Evolutionary conservation across 108 stramenopile species (phyloP).

Genomic region (Pseudonitzschia multistriata): DNA sequence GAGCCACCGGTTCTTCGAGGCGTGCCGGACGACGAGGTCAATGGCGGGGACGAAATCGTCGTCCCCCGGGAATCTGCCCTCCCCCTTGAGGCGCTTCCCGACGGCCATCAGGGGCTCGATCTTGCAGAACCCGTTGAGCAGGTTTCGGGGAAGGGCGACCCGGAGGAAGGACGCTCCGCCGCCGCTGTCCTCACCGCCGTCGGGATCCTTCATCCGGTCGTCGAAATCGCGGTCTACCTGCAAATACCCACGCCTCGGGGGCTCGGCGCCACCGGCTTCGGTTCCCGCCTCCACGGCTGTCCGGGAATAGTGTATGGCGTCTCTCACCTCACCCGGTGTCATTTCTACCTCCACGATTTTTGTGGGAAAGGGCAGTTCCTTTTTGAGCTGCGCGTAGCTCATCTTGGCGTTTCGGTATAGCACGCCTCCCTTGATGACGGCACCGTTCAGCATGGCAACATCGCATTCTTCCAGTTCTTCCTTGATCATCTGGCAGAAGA

Average conservation of each 20-base stretch:
- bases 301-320: conserved; percentile 49
- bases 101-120: conserved; percentile 74
- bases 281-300: conserved; percentile 47
- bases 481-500: conserved; percentile 65
- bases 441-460: conserved; percentile 71
- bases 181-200: not conserved
- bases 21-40: conserved; percentile 60
- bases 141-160: conserved; percentile 77
- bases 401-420: conserved; percentile 45
- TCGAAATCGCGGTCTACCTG: conserved; percentile 68
- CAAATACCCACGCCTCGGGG: conserved; percentile 59
- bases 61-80: conserved; percentile 45
- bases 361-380: conserved; percentile 82
- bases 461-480: conserved; percentile 58
- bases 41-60: conserved; percentile 72
- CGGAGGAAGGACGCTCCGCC: conserved; percentile 19
- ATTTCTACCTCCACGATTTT: conserved; percentile 77
- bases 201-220: conserved; percentile 13
- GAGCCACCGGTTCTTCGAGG: conserved; percentile 62
- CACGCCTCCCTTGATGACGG: conserved; percentile 65
- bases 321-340: conserved; percentile 45
- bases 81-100: conserved; percentile 45
- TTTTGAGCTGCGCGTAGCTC: conserved; percentile 64
- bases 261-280: conserved; percentile 28
- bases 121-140: conserved; percentile 76